Evolutionary conservation across 345 rosid species (phyloP).

Genomic region (Lepidium aucheri): DNA sequence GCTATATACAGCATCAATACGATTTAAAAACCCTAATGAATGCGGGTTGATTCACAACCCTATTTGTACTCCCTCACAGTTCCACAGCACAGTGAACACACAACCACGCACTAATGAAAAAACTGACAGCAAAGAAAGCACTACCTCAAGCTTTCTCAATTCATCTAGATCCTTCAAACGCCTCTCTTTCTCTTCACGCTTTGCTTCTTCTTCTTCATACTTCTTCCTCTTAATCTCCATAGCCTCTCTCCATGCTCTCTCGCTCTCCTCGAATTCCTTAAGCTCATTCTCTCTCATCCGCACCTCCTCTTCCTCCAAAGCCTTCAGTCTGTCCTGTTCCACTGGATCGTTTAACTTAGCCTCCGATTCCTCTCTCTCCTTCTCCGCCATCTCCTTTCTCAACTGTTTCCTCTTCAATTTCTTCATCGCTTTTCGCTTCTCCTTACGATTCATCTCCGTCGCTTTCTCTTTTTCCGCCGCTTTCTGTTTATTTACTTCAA

Average conservation of each 20-base stretch:
- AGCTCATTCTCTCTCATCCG: constrained; percentile 46
- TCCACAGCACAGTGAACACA: not conserved
- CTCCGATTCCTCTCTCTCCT: constrained; percentile 58
- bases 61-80: not conserved
- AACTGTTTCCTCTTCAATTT: constrained; percentile 68
- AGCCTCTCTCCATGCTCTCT: constrained; percentile 58
- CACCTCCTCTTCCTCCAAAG: constrained; percentile 58
- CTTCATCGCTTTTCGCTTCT: constrained; percentile 73
- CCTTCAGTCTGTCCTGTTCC: constrained; percentile 43
- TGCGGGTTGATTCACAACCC: not conserved
- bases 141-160: constrained; percentile 32
- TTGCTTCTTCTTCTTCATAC: constrained; percentile 43
- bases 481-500: not conserved
- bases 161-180: constrained; percentile 34
- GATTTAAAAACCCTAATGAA: not conserved
- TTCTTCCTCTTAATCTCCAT: constrained; percentile 54
- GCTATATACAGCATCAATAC: not conserved
- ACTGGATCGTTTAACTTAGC: constrained; percentile 56
- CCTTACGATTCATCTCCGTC: constrained; percentile 45
- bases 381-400: constrained; percentile 65
- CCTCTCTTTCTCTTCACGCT: constrained; percentile 34
- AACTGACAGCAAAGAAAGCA: not conserved
- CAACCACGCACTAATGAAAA: not conserved
- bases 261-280: constrained; percentile 72
- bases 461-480: too few species aligned